Evolutionary conservation across 1,139 yeast genomes (phyloP).

Genomic region (Pneumocystis sp.): DNA sequence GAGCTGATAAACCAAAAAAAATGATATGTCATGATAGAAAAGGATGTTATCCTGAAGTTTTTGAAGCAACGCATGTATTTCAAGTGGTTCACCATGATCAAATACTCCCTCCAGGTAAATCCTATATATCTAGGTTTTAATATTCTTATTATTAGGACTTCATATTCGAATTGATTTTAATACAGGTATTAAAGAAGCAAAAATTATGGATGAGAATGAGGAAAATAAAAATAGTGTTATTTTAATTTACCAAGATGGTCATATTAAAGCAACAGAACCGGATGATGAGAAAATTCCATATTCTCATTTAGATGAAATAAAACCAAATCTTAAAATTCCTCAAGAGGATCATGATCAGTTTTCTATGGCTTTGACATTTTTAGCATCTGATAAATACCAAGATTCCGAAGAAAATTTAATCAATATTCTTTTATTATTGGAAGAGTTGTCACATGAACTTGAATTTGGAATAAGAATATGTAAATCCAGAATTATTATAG

Average conservation of each 20-base stretch:
- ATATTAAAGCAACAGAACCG: not conserved
- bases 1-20: not conserved
- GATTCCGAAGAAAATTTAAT: not conserved
- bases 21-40: not conserved
- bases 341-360: not conserved
- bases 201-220: not conserved
- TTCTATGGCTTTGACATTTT: not conserved
- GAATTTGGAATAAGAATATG: conserved; percentile 41
- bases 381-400: not conserved
- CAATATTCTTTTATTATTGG: conserved; percentile 33
- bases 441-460: conserved; percentile 49
- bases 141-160: not conserved
- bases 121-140: not conserved
- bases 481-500: conserved; percentile 17
- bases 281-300: not conserved
- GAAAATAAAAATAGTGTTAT: not conserved
- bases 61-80: not conserved
- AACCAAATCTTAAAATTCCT: not conserved
- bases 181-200: not conserved
- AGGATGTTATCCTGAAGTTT: conserved; percentile 1
- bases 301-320: not conserved
- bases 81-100: conserved; percentile 1
- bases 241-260: not conserved
- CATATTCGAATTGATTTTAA: not conserved
- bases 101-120: not conserved